Evolutionary conservation across 352 stramenopile genomes (phyloP).

Genomic region (Phytophthora fragariae): DNA sequence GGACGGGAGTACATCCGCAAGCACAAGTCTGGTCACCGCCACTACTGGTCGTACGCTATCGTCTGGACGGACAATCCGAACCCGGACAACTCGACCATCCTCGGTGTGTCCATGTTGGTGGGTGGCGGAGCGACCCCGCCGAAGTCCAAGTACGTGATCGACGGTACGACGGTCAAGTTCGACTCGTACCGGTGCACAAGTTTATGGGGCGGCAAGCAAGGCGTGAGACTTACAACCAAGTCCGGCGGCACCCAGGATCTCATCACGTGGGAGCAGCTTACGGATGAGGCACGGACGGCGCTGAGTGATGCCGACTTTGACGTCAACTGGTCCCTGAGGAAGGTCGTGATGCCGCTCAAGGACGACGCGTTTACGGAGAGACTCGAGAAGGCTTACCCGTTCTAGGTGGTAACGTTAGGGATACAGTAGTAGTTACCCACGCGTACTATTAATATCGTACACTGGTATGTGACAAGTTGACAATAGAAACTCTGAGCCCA

Average conservation of each 20-base stretch:
- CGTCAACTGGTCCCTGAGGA: conserved; percentile 11
- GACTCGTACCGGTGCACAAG: conserved; percentile 2
- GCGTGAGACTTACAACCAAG: conserved; percentile 20
- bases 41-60: conserved; percentile 18
- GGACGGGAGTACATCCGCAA: conserved; percentile 9
- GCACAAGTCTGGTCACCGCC: not conserved
- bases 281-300: conserved; percentile 5
- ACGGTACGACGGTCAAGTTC: conserved; percentile 16
- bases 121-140: not conserved
- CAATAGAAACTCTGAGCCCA: no score
- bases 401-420: not conserved
- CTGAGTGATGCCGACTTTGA: conserved; percentile 12
- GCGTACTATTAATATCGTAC: no score
- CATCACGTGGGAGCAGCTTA: conserved; percentile 25
- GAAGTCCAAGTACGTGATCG: conserved; percentile 20
- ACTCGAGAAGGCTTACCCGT: conserved; percentile 17
- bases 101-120: conserved; percentile 24
- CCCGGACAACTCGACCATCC: conserved; percentile 22
- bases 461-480: no score
- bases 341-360: conserved; percentile 14
- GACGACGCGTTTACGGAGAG: conserved; percentile 5
- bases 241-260: conserved; percentile 20
- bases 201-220: conserved; percentile 8
- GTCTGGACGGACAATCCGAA: conserved; percentile 12
- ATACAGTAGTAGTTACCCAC: no score